A percentile compares a stretch with the other conserved stretches of the same genome.
Evolutionary conservation across 345 rosid genomes (phyloP).

Genomic region (Linum lewisii): DNA sequence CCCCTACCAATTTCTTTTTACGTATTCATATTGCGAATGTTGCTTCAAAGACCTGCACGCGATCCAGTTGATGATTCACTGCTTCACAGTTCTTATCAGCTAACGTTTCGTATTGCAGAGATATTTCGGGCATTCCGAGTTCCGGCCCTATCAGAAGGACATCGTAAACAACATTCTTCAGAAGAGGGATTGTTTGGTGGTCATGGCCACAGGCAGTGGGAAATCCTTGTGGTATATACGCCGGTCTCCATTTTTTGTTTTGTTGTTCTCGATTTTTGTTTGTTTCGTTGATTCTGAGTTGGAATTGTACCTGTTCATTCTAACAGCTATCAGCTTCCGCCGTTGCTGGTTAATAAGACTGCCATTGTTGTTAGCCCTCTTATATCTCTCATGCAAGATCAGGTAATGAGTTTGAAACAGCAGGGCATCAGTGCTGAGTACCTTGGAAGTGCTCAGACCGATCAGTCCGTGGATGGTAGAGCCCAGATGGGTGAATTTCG

Average conservation of each 20-base stretch:
- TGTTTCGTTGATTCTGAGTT: not conserved
- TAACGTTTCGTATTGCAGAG: conserved; percentile 14
- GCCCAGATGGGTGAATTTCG: conserved; percentile 34
- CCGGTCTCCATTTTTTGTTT: not conserved
- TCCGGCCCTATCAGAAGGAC: conserved; percentile 37
- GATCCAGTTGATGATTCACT: too few species aligned
- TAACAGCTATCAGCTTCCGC: conserved; percentile 42
- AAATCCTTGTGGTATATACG: conserved; percentile 34
- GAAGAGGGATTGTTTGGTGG: conserved; percentile 31
- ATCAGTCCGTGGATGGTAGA: conserved; percentile 24
- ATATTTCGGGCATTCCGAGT: conserved; percentile 31
- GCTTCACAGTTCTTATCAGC: not conserved
- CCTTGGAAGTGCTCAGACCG: conserved; percentile 38
- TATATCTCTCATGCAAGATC: conserved; percentile 44
- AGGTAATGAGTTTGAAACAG: conserved; percentile 39
- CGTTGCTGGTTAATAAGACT: conserved; percentile 27
- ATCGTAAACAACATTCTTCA: conserved; percentile 25
- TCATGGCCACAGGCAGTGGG: conserved; percentile 49
- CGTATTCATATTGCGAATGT: not conserved
- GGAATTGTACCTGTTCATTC: not conserved
- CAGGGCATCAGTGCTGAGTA: conserved; percentile 35
- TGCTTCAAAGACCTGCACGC: too few species aligned
- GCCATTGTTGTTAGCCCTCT: conserved; percentile 40
- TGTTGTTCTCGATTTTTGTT: not conserved
- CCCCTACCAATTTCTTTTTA: too few species aligned